A percentile compares a stretch with the other conserved stretches of the same genome.
These are phyloP conservation scores for Bipolaris cookei DNA, from an alignment of 2,329 filamentous ascomycete genomes.

Conservation along the genomic window DNA sequence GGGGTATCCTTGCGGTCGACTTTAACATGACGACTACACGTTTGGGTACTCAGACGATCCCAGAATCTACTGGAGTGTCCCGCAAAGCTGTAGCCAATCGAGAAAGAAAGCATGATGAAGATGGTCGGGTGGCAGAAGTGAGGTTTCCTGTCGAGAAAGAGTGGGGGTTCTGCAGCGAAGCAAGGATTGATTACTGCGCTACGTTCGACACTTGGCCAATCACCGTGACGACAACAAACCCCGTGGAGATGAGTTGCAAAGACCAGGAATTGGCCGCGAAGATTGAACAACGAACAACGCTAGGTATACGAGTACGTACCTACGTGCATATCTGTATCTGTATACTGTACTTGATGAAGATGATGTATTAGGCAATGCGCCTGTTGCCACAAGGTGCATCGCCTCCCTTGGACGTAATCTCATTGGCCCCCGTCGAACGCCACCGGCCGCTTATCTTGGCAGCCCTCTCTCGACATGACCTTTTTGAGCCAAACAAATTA, in stretches of 20 bases:
- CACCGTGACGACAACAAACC: neutral
- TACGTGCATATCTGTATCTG: no score
- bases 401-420: neutral
- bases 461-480: slow-evolving; percentile 5
- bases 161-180: neutral
- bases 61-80: neutral
- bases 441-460: slow-evolving; percentile 6
- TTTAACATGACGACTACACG: neutral
- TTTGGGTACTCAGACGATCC: neutral
- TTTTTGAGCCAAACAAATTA: neutral
- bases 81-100: neutral
- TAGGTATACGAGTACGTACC: no score
- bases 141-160: neutral
- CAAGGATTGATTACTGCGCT: neutral
- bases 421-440: neutral
- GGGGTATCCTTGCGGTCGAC: neutral
- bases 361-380: neutral
- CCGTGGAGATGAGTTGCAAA: neutral
- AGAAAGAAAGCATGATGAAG: neutral
- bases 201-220: neutral
- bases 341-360: no score
- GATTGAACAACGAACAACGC: no score
- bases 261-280: no score
- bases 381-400: neutral
- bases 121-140: neutral